These are phyloP conservation scores for Aureobasidium zeae DNA, from an alignment of 2,329 filamentous ascomycete species.

Conservation along the genomic window DNA sequence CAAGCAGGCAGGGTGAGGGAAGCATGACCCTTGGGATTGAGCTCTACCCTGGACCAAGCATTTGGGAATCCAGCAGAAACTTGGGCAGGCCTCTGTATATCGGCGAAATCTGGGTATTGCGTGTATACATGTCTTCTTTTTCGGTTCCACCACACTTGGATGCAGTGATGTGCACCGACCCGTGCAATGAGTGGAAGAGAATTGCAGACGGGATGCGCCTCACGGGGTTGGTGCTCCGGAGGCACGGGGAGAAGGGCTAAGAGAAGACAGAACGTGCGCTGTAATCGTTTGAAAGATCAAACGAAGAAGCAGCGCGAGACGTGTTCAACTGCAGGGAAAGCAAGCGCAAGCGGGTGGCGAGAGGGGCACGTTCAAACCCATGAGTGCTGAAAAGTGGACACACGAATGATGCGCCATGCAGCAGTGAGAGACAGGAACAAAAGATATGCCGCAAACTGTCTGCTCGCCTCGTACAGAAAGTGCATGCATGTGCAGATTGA, in stretches of 20 bases:
- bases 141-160: conserved; percentile 4
- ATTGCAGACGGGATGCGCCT: background rate
- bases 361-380: background rate
- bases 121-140: conserved; percentile 3
- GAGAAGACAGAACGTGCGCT: conserved; percentile 5
- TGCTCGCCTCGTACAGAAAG: conserved; percentile 9
- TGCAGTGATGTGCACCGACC: conserved; percentile 5
- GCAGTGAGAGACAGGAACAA: conserved; percentile 7
- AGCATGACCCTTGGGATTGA: conserved; percentile 5
- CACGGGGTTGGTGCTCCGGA: background rate
- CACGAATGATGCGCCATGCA: background rate
- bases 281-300: conserved; percentile 12
- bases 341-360: conserved; percentile 5
- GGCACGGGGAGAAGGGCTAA: conserved; percentile 4
- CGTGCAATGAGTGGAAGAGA: conserved; percentile 10
- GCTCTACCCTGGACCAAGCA: background rate
- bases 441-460: too few relatives aligned
- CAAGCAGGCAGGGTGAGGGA: conserved; percentile 4
- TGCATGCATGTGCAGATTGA: conserved; percentile 14
- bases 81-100: conserved; percentile 2
- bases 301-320: conserved; percentile 5
- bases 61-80: conserved; percentile 6
- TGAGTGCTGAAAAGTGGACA: background rate
- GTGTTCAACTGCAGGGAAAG: conserved; percentile 5
- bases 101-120: conserved; percentile 13